Evolutionary conservation across 148 eudicot species (phyloP), one percentile per base, ranked within the genome.

Genomic region (Rhododendron vialii): DNA sequence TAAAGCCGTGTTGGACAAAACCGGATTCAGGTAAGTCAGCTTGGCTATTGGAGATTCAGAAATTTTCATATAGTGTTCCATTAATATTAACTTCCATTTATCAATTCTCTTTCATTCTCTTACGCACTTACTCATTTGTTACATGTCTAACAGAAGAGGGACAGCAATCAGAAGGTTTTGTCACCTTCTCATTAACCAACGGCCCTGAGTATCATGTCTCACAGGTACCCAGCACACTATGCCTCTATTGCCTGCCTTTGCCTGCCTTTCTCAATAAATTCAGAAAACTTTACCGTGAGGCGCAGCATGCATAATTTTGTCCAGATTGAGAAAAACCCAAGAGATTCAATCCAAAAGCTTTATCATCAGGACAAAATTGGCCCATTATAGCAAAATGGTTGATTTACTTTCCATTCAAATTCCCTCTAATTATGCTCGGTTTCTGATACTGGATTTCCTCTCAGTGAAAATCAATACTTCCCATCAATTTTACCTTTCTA

Each of bases 161-260:
- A 15, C 87, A 86, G n/a, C 83, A 88, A 84, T 88, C 94, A 14
- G 90, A 92, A 76, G 99, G 99, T 26, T 94, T 90, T 89, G 95
- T 96, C 73, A 94, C 98, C 69, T 95, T 96, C 90, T 96, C 99
- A 48, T 89, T 96, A 43, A 94, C 96, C 28, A 95, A 95, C 81
- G 99, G 99, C 88, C 99, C 99, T 22, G 99, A 95, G 89, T 96
- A 93, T 89, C 99, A 96, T 88, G 92, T 95, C 89, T 92, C 99
- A 51, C 99, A 96, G 98, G 99, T 96, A 86, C 6, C 69, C 28
- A 77, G 71, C 67, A 59, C 24, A 3, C 11, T 61, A 45, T 53
- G 67, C 15, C 11, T 59, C 30, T 10, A 35, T 82, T 59, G 14
- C 47, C 74, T 76, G 84, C 35, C 45, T 11, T 33, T 28, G 33